Evolutionary conservation across 2,329 filamentous ascomycete species (phyloP), one percentile per base, ranked within the genome.

Genomic region (Alternaria gansuensis): DNA sequence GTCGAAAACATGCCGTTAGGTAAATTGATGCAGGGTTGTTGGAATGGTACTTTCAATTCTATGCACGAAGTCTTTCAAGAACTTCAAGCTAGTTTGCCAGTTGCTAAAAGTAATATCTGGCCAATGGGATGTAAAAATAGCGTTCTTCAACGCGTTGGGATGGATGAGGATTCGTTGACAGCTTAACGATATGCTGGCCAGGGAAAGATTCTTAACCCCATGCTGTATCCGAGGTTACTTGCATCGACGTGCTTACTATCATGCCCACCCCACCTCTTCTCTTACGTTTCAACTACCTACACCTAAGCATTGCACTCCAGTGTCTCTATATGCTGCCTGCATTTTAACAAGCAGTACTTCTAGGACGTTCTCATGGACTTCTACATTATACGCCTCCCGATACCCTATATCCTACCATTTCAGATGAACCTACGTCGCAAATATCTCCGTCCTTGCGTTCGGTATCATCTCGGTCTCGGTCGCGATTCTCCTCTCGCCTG

Each of bases 351-450:
- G 0, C 10, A 17, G 21, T 9, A 34, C n/a, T 1, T 11, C 4
- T 17, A 57, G 54, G 53, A 57, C 26, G 53, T 57, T 7, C 10
- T 57, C 6, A 51, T 53, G 14, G 54, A 57, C 41, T 28, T 57
- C 28, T 57, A 53, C 21, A 53, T 57, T 2, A 31, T 57, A 4
- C 29, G 39, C 5, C 34, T 57, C 0, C 49, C 54, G 14, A 57
- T 57, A 13, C 51, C 54, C 21, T 53, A 41, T 23, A 33, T 57
- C 8, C 34, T 51, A 28, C 10, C 21, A 11, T 23, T 57, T 9
- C 51, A 31, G 2, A 53, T 53, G n/a, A 43, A 44, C 21, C 5
- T 46, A 8, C 54, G 54, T 2, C 41, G 49, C 7, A 54, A 57
- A 36, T 21, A n/a, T 57, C 21, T 29, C 49, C 29, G 43, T 57